phyloP scores from a whole-genome alignment of 2,329 filamentous ascomycete species.

The Aspergillus hortae region DNA sequence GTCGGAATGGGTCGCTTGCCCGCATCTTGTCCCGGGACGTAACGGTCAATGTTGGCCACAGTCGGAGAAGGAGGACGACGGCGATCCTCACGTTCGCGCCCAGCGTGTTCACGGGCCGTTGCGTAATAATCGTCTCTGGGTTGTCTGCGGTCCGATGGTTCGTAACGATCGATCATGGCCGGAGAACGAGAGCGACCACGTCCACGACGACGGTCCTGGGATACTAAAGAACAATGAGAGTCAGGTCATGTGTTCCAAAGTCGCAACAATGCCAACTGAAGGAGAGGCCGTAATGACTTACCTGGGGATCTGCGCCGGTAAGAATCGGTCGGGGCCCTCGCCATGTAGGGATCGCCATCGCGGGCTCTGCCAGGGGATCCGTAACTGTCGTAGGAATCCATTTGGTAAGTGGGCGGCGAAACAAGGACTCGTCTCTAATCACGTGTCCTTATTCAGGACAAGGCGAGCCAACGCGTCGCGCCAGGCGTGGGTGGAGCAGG shows the following conservation, averaged over 20 bases:
- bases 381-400: constrained; percentile 48
- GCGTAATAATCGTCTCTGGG: constrained; percentile 58
- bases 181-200: constrained; percentile 59
- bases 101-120: constrained; percentile 38
- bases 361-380: constrained; percentile 43
- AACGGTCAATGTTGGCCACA: constrained; percentile 59
- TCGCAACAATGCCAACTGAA: not conserved
- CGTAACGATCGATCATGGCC: constrained; percentile 60
- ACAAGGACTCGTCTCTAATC: not conserved
- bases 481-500: not conserved
- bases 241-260: not conserved
- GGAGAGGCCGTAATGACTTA: constrained; percentile 24
- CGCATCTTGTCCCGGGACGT: constrained; percentile 60
- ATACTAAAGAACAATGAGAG: constrained; percentile 15
- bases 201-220: constrained; percentile 43
- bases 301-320: constrained; percentile 47
- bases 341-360: constrained; percentile 37
- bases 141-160: constrained; percentile 52
- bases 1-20: constrained; percentile 50
- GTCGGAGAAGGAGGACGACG: constrained; percentile 57
- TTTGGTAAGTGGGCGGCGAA: constrained; percentile 15
- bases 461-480: not conserved
- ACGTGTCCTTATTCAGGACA: not conserved
- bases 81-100: constrained; percentile 55
- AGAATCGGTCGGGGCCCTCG: constrained; percentile 33